These are phyloP conservation scores for Tinospora cordifolia DNA, from an alignment of 164 flowering plant species.

Conservation along the genomic window DNA sequence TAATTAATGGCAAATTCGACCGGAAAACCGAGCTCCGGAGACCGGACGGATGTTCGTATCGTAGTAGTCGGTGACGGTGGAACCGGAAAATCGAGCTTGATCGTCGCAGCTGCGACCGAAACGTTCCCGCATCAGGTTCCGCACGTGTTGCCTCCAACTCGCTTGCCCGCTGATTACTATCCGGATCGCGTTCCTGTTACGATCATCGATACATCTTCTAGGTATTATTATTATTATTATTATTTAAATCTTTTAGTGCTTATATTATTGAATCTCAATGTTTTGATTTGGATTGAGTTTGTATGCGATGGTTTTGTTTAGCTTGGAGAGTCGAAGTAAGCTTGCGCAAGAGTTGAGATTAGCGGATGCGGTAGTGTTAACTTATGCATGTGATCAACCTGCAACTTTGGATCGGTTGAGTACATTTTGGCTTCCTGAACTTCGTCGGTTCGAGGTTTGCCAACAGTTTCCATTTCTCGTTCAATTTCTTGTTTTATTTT, in stretches of 20 bases:
- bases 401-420: constrained; percentile 65
- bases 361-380: constrained; percentile 90
- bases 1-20: constrained; percentile 45
- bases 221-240: constrained; percentile 28
- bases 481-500: neutral
- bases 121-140: constrained; percentile 53
- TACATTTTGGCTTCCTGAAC: constrained; percentile 87
- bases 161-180: constrained; percentile 63
- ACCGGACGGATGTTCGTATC: constrained; percentile 44
- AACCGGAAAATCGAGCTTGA: constrained; percentile 80
- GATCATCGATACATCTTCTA: constrained; percentile 68
- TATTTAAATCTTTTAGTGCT: neutral
- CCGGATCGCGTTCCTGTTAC: constrained; percentile 77
- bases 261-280: neutral
- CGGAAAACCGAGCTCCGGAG: constrained; percentile 16
- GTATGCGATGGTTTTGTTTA: constrained; percentile 15
- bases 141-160: constrained; percentile 63
- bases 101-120: constrained; percentile 61
- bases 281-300: constrained; percentile 3
- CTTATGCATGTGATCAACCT: constrained; percentile 88
- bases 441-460: constrained; percentile 73
- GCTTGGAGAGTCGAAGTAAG: constrained; percentile 53
- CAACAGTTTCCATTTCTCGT: neutral
- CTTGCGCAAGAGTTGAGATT: constrained; percentile 61
- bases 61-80: constrained; percentile 76